These are phyloP conservation scores for Schoenoplectus tabernaemontani DNA, from an alignment of 202 grass and related monocot genomes.

Conservation along the genomic window DNA sequence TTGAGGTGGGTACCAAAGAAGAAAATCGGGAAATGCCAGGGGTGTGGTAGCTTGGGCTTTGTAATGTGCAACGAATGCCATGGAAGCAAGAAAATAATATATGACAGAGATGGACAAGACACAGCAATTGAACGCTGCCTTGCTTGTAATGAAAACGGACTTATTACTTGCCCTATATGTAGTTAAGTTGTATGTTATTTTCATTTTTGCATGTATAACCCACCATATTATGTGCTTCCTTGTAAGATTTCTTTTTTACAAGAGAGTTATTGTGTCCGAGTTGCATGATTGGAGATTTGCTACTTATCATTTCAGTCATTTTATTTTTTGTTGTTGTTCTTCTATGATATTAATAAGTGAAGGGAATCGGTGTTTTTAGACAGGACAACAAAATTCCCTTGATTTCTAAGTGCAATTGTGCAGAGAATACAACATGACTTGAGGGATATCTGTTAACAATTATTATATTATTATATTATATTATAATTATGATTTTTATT, in stretches of 20 bases:
- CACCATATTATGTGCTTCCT: not conserved
- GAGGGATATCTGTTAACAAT: not conserved
- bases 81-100: slow-evolving; percentile 56
- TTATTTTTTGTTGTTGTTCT: not conserved
- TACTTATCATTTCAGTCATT: not conserved
- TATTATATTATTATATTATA: no score
- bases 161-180: slow-evolving; percentile 54
- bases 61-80: slow-evolving; percentile 57
- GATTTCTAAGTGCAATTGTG: not conserved
- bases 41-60: slow-evolving; percentile 59
- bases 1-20: slow-evolving; percentile 20
- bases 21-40: slow-evolving; percentile 21
- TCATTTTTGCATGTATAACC: slow-evolving; percentile 6
- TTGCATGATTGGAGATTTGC: slow-evolving; percentile 20
- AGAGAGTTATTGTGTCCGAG: slow-evolving; percentile 6
- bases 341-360: not conserved
- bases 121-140: slow-evolving; percentile 29
- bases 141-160: slow-evolving; percentile 83
- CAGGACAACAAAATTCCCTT: not conserved
- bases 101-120: slow-evolving; percentile 30
- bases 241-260: not conserved
- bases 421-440: not conserved
- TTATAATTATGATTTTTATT: no score
- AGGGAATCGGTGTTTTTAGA: slow-evolving; percentile 2
- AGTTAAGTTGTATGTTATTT: not conserved